phyloP scores from a whole-genome alignment of 2,329 filamentous ascomycete species.

The Microcyclosporella mali region DNA sequence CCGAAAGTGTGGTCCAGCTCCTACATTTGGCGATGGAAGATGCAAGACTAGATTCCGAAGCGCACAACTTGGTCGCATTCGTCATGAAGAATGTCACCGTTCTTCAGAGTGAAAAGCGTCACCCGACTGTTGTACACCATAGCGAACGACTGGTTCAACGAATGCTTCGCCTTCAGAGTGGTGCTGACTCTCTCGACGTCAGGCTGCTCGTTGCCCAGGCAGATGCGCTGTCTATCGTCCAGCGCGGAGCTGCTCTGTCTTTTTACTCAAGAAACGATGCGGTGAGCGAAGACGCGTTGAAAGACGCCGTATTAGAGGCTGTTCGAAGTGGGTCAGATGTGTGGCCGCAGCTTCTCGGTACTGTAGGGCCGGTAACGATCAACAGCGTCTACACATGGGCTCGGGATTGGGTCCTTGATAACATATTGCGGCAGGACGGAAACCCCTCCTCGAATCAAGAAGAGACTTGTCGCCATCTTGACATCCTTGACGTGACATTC shows the following conservation, averaged over 20 bases:
- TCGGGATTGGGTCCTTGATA: slow-evolving; percentile 29
- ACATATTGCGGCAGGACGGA: slow-evolving; percentile 4
- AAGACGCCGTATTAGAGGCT: slow-evolving; percentile 33
- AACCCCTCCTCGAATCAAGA: slow-evolving; percentile 3
- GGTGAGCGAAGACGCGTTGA: slow-evolving; percentile 8
- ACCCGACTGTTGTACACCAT: slow-evolving; percentile 9
- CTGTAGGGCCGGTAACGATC: slow-evolving; percentile 28
- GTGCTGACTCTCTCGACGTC: neutral
- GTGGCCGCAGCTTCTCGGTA: slow-evolving; percentile 39
- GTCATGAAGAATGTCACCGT: neutral
- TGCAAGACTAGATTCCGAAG: slow-evolving; percentile 9
- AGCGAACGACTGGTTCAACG: slow-evolving; percentile 13
- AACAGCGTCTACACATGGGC: slow-evolving; percentile 27
- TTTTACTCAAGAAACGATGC: slow-evolving; percentile 9
- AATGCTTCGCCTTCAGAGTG: slow-evolving; percentile 9
- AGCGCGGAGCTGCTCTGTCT: slow-evolving; percentile 13
- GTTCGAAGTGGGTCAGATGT: slow-evolving; percentile 38
- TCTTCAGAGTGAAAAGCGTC: neutral
- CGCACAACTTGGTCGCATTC: slow-evolving; percentile 11
- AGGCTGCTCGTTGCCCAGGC: slow-evolving; percentile 15
- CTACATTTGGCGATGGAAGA: slow-evolving; percentile 15
- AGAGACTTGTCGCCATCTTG: slow-evolving; percentile 16
- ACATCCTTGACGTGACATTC: slow-evolving; percentile 26
- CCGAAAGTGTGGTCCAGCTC: slow-evolving; percentile 12
- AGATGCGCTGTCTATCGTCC: slow-evolving; percentile 20